Conservation (phyloP, 2,329 filamentous ascomycete species). For the Didymella sp. region DNA sequence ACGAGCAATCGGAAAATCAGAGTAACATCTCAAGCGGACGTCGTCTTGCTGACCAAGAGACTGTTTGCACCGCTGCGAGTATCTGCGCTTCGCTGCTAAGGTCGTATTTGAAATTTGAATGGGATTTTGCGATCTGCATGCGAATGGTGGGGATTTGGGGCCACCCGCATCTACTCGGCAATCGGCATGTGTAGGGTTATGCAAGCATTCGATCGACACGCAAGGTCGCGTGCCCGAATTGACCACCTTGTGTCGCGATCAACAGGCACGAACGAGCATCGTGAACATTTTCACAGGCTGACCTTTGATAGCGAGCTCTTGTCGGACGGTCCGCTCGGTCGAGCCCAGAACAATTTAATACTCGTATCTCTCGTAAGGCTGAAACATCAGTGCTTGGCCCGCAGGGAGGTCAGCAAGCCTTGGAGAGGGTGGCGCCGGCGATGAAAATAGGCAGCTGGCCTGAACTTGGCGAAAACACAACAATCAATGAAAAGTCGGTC, state of each 20-base stretch:
- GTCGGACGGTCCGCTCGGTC: conserved; percentile 5
- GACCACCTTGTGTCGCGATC: not conserved
- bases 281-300: not conserved
- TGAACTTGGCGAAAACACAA: conserved; percentile 1
- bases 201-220: conserved; percentile 1
- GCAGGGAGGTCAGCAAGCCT: conserved; percentile 1
- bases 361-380: conserved; percentile 7
- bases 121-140: not conserved
- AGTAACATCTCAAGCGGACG: too few species aligned
- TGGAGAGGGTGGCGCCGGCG: not conserved
- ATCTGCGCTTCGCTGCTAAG: not conserved
- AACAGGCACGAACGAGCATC: not conserved
- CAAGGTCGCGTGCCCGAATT: conserved; percentile 2
- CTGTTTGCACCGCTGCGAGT: too few species aligned
- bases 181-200: conserved; percentile 1
- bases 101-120: not conserved
- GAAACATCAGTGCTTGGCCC: conserved; percentile 2
- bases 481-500: not conserved
- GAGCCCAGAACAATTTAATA: not conserved
- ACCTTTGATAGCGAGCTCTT: not conserved
- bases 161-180: conserved; percentile 2
- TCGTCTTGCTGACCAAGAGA: too few species aligned
- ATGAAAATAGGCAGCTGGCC: conserved; percentile 5
- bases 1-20: too few species aligned
- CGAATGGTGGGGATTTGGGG: conserved; percentile 1